Evolutionary conservation across 2,329 filamentous ascomycete species (phyloP).

Genomic region (Erysiphe neolycopersici): DNA sequence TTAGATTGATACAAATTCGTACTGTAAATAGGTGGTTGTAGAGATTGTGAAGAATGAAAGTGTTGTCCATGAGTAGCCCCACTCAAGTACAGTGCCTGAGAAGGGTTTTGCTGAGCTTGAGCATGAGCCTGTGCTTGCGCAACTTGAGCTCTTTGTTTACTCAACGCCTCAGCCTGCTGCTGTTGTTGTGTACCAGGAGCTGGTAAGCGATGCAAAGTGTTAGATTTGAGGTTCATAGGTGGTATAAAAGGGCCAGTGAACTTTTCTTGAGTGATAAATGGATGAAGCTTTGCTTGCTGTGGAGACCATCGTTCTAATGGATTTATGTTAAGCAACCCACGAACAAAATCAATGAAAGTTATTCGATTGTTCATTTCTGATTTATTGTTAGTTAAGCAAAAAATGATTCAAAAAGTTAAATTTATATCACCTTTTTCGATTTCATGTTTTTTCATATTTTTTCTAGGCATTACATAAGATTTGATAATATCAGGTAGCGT

Average conservation of each 20-base stretch:
- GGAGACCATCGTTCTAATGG: slow-evolving; percentile 93
- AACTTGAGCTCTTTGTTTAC: slow-evolving; percentile 62
- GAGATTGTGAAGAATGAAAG: slow-evolving; percentile 22
- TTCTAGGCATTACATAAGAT: slow-evolving; percentile 90
- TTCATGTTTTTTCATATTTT: slow-evolving; percentile 97
- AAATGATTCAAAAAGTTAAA: no score
- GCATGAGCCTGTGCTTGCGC: slow-evolving; percentile 14
- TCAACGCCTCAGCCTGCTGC: slow-evolving; percentile 77
- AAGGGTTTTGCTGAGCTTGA: slow-evolving; percentile 18
- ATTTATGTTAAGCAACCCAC: slow-evolving; percentile 79
- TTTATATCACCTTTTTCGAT: slow-evolving; percentile 60
- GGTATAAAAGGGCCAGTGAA: slow-evolving; percentile 90
- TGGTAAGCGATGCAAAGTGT: slow-evolving; percentile 60
- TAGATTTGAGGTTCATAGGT: slow-evolving; percentile 85
- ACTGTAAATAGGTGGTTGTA: slow-evolving; percentile 34
- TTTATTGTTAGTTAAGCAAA: no score
- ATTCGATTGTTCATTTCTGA: slow-evolving; percentile 95
- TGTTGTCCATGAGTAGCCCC: slow-evolving; percentile 23
- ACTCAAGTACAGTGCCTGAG: slow-evolving; percentile 31
- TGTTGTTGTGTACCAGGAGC: slow-evolving; percentile 89
- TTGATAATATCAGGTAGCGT: slow-evolving; percentile 93
- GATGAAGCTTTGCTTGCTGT: slow-evolving; percentile 88
- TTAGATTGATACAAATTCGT: slow-evolving; percentile 16
- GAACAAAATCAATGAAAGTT: slow-evolving; percentile 94
- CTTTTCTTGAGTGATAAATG: slow-evolving; percentile 96